Percentiles rank a stretch among this genome's conserved stretches.
phyloP scores from a whole-genome alignment of 305 asterid genomes.

The Solanum hybrid region DNA sequence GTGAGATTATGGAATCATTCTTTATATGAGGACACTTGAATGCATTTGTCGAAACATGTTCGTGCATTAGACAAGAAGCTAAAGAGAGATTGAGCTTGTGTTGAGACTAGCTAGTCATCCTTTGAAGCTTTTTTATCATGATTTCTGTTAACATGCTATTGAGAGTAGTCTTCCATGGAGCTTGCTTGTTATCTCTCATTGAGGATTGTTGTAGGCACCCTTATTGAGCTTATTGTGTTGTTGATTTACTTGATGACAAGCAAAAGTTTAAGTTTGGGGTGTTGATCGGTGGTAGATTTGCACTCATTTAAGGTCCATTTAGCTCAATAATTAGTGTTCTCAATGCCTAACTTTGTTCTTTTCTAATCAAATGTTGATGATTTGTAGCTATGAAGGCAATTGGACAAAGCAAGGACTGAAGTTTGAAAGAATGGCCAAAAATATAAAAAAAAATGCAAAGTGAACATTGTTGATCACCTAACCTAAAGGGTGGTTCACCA shows the following conservation, averaged over 20 bases:
- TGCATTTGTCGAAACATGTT: background rate
- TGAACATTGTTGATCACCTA: too few species aligned
- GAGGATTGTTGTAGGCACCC: background rate
- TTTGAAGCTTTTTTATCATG: background rate
- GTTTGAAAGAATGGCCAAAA: background rate
- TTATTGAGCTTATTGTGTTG: background rate
- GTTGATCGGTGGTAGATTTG: background rate
- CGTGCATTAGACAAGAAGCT: background rate
- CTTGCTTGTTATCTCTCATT: background rate
- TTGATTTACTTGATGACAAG: background rate
- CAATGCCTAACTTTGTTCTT: background rate
- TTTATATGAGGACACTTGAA: background rate
- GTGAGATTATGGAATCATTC: background rate
- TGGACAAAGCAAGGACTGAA: background rate
- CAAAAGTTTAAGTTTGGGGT: background rate
- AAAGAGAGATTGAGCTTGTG: background rate
- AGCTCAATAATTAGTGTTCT: background rate
- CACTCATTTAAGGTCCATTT: background rate
- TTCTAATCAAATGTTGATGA: background rate
- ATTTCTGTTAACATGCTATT: too few species aligned
- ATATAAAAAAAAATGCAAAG: background rate
- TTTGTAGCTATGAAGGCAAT: background rate
- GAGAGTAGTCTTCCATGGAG: background rate
- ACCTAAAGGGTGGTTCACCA: background rate
- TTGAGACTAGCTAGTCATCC: background rate